Evolutionary conservation across 305 asterid genomes (phyloP).

Genomic region (Rubia occidens): DNA sequence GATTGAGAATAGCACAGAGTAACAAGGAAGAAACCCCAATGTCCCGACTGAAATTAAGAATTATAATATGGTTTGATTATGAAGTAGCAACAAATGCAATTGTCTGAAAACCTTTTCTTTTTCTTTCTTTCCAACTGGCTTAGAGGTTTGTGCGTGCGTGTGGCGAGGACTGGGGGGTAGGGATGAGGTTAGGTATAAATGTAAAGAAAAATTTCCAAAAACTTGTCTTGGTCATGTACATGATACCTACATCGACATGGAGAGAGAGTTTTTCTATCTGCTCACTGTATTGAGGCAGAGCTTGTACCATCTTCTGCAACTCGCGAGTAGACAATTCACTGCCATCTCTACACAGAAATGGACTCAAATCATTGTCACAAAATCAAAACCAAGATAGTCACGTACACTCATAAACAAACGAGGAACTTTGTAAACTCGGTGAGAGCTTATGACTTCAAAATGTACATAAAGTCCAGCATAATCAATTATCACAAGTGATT

Average conservation of each 20-base stretch:
- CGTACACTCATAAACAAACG: neutral
- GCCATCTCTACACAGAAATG: slow-evolving; percentile 49
- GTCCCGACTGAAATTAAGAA: neutral
- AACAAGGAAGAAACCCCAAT: neutral
- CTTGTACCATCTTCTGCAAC: slow-evolving; percentile 99
- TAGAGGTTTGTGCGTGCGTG: neutral
- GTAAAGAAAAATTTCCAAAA: neutral
- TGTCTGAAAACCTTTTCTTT: neutral
- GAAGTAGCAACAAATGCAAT: neutral
- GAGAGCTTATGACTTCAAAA: neutral
- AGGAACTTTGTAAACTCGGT: neutral
- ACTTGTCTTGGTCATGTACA: slow-evolving; percentile 19
- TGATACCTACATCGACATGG: slow-evolving; percentile 93
- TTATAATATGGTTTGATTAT: neutral
- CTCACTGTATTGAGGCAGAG: slow-evolving; percentile 98
- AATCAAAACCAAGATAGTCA: neutral
- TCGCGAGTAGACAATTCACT: slow-evolving; percentile 87
- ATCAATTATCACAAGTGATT: neutral
- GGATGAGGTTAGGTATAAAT: neutral
- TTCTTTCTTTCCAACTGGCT: neutral
- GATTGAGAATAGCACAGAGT: neutral
- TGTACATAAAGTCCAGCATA: neutral
- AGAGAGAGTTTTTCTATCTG: slow-evolving; percentile 98
- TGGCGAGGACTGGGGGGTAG: neutral
- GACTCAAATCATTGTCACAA: slow-evolving; percentile 3